These are phyloP conservation scores for Russula lepida DNA, from an alignment of 768 basidiomycete species.

Conservation along the genomic window DNA sequence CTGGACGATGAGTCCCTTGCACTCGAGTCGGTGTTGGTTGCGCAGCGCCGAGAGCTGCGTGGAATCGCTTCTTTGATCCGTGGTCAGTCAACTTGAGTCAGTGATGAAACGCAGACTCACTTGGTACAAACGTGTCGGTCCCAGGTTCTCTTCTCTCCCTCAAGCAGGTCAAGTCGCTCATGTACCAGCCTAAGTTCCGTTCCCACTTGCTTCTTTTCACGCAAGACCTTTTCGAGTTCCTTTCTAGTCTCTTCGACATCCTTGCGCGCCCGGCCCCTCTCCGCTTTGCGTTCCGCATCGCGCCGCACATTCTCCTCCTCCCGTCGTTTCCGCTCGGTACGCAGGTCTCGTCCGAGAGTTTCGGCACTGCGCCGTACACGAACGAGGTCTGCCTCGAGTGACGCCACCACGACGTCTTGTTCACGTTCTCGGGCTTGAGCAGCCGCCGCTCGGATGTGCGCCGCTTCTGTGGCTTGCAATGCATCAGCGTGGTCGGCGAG, in stretches of 20 bases:
- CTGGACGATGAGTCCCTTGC: slow-evolving; percentile 85
- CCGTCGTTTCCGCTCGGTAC: slow-evolving; percentile 56
- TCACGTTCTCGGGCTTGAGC: slow-evolving; percentile 50
- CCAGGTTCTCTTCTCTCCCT: slow-evolving; percentile 45
- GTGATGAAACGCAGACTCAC: slow-evolving; percentile 33
- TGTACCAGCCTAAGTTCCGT: slow-evolving; percentile 52
- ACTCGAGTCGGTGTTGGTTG: slow-evolving; percentile 71
- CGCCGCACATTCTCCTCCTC: slow-evolving; percentile 49
- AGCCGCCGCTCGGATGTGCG: slow-evolving; percentile 42
- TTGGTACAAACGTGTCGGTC: slow-evolving; percentile 48
- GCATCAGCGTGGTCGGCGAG: slow-evolving; percentile 52
- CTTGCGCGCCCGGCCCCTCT: slow-evolving; percentile 35
- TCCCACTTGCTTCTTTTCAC: slow-evolving; percentile 58
- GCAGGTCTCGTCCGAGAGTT: slow-evolving; percentile 70
- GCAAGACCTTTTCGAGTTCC: slow-evolving; percentile 40
- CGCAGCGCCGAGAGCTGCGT: slow-evolving; percentile 46
- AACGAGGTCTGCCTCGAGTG: slow-evolving; percentile 62
- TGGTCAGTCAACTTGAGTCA: background rate
- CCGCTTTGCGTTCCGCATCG: slow-evolving; percentile 37
- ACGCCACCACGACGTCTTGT: slow-evolving; percentile 54
- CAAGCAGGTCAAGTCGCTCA: slow-evolving; percentile 14
- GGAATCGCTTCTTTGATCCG: slow-evolving; percentile 37
- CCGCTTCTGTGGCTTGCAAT: slow-evolving; percentile 53
- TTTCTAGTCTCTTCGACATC: slow-evolving; percentile 6
- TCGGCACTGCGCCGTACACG: slow-evolving; percentile 73